A percentile compares a stretch with the other conserved stretches of the same genome.
Evolutionary conservation across 768 basidiomycete genomes (phyloP).

Genomic region (Clitopilus hobsonii): DNA sequence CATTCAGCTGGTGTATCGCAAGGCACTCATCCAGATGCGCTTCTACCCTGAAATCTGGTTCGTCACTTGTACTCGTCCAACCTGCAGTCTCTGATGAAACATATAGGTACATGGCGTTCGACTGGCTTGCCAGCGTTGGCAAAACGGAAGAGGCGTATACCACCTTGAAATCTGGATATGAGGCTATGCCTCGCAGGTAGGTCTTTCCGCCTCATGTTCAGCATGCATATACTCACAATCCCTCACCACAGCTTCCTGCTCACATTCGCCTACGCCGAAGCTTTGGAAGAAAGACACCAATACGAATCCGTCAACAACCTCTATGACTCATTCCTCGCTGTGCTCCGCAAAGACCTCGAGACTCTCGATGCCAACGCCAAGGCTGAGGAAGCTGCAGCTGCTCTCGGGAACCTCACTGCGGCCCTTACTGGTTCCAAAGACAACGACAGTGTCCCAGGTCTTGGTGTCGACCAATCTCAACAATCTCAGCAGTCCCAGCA

Average conservation of each 20-base stretch:
- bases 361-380: slow-evolving; percentile 36
- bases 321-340: slow-evolving; percentile 69
- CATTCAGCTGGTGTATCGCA: slow-evolving; percentile 79
- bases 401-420: slow-evolving; percentile 15
- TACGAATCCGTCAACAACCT: slow-evolving; percentile 62
- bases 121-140: slow-evolving; percentile 70
- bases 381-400: slow-evolving; percentile 28
- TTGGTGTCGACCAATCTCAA: not conserved
- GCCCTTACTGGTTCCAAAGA: no score
- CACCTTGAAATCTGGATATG: slow-evolving; percentile 80
- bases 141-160: slow-evolving; percentile 77
- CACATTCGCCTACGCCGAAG: slow-evolving; percentile 88
- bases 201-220: slow-evolving; percentile 7
- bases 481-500: slow-evolving; percentile 14
- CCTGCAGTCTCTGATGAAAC: not conserved
- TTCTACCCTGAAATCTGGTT: slow-evolving; percentile 93
- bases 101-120: slow-evolving; percentile 85
- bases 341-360: slow-evolving; percentile 63
- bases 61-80: slow-evolving; percentile 24
- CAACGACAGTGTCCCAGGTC: not conserved
- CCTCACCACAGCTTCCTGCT: slow-evolving; percentile 64
- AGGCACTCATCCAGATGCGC: slow-evolving; percentile 87
- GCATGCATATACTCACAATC: not conserved
- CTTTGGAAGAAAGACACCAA: slow-evolving; percentile 49
- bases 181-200: slow-evolving; percentile 82